Evolutionary conservation across 176 grass and related monocot species (phyloP), one percentile per base, ranked within the genome.

Genomic region (Themeda triandra): DNA sequence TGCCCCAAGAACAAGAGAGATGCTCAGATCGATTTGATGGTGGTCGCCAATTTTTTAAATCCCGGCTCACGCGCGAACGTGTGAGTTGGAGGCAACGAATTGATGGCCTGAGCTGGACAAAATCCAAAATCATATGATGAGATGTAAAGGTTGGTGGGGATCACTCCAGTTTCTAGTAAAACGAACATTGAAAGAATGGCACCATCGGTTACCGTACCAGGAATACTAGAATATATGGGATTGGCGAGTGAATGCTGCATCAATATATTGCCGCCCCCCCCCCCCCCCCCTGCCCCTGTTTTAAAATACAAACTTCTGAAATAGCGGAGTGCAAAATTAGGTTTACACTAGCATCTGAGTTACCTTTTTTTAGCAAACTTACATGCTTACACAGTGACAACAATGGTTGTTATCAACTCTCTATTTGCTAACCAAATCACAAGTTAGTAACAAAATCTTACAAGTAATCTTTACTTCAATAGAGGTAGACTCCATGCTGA

Each of bases 21-120:
- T 70, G n/a, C 86, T n/a, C 42, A 41, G 54, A 64, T 73, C 83
- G 80, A 86, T 72, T 85, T 72, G 88, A 90, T 86, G 73, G 80
- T 42, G 88, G 28, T 68, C 28, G 48, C 9, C 30, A 62, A n/a
- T 90, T 84, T 86, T 90, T 51, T 62, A 83, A 80, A 24, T 35
- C 42, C 51, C 83, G 3, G 10, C 73, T 42, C 79, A 78, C 73
- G 72, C 66, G 51, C 48, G 88, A 86, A 74, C 80, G 88, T 83
- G 80, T 84, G 84, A 87, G 80, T 74, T 79, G 84, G 80, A 80
- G 84, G 75, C 88, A 79, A 62, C 56, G 60, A 83, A 68, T 87
- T 86, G 71, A 86, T 90, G 88, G 67, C 73, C 12, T 83, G 75
- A 90, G 60, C 58, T 87, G 68, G 80, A 90, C 75, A 87, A 63